Percentiles rank a stretch among this genome's conserved stretches.
Conservation (phyloP, 192 early-diverging fungal genomes). For the Pilaira anomala region DNA sequence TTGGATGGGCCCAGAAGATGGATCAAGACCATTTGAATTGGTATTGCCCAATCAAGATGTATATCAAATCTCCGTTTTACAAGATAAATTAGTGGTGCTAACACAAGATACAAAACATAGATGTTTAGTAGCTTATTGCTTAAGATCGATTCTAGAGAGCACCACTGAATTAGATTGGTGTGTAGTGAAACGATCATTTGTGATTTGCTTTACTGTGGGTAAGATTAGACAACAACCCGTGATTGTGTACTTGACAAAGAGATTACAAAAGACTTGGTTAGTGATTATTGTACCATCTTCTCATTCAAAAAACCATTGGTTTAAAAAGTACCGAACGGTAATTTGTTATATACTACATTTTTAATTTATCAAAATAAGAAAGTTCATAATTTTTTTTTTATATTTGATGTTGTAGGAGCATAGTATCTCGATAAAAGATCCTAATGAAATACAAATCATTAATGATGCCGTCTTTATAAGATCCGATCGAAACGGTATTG, state of each 20-base stretch:
- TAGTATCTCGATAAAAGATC: neutral
- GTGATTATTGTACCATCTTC: neutral
- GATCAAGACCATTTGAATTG: neutral
- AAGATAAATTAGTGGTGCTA: neutral
- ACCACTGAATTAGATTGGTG: neutral
- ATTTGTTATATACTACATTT: neutral
- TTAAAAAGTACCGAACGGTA: neutral
- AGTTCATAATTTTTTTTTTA: too few relatives aligned
- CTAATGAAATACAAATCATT: neutral
- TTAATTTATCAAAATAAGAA: neutral
- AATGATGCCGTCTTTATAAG: neutral
- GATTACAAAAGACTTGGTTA: neutral
- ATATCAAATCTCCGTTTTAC: neutral
- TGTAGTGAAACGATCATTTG: neutral
- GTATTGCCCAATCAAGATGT: neutral
- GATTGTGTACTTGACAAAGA: slow-evolving; percentile 2
- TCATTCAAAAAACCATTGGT: neutral
- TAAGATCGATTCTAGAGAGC: neutral
- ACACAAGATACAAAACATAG: neutral
- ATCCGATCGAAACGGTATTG: neutral
- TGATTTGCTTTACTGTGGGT: slow-evolving; percentile 5
- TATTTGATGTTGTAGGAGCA: slow-evolving; percentile 1
- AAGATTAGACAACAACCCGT: neutral
- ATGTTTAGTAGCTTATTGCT: neutral
- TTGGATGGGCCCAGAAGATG: slow-evolving; percentile 15